Evolutionary conservation across 192 early-diverging fungal genomes (phyloP), one percentile per base, ranked within the genome.

Genomic region (Backusella mclennaniae): DNA sequence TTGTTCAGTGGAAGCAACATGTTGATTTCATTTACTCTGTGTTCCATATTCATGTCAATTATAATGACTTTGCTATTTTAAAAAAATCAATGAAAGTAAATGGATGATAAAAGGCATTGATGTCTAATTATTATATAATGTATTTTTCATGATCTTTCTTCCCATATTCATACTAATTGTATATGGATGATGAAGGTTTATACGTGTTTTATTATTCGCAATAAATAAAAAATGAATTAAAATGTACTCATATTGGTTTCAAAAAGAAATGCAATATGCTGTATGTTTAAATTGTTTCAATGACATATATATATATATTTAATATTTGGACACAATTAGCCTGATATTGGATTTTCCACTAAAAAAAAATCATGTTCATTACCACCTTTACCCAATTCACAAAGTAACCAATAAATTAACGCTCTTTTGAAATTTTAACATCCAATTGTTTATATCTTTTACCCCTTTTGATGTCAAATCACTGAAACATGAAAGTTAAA

Each of bases 141-240:
- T 63, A 63, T 29, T 63, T 29, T 63, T 11, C 56, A 63, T 63
- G 21, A 2, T 29, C n/a, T 63, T 29, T 63, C 23, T 63, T 63
- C 29, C 23, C 11, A 29, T 63, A 63, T 63, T 17, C 42, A 44
- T 49, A 19, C 17, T 49, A 49, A 49, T n/a, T 49, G 5, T 44
- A 44, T 44, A 17, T 21, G 46, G 7, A 49, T n/a, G 46, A 49
- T 44, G 14, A n/a, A 49, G 19, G 19, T 1, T n/a, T 59, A 59
- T 59, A 23, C 7, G 21, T 21, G 21, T 59, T 26, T 5, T 53
- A 21, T 53, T 59, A 26, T 19, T 69, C 36, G 35, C 21, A 39
- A 69, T 21, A 38, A 69, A 69, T 69, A 69, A 38, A 69, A n/a
- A 68, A 68, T 19, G 19, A 36, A 36, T 36, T 38, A 69, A 69